Conservation (phyloP, 495 filamentous ascomycete species). For the Aspergillus kassunensis region DNA sequence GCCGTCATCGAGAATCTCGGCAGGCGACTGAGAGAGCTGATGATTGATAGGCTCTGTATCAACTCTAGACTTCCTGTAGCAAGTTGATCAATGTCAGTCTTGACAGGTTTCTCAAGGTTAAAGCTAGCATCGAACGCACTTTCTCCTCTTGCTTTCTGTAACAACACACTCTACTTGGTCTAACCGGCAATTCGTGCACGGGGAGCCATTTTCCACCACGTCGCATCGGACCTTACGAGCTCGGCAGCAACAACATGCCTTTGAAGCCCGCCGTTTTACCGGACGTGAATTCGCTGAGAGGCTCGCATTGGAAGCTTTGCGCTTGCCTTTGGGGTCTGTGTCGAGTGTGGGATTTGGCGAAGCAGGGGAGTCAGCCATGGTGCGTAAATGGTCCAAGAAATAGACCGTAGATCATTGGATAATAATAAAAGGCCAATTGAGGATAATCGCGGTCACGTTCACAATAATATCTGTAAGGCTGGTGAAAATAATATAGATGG, state of each 20-base stretch:
- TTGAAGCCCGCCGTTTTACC: conserved; percentile 78
- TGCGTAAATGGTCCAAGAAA: conserved; percentile 6
- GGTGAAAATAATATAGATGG: background rate
- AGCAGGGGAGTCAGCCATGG: conserved; percentile 30
- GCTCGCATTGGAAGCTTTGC: conserved; percentile 41
- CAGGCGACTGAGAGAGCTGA: conserved; percentile 34
- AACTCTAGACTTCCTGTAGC: conserved; percentile 41
- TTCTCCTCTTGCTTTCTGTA: conserved; percentile 86
- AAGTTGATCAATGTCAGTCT: conserved; percentile 13
- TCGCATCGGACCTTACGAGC: conserved; percentile 91
- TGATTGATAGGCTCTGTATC: conserved; percentile 31
- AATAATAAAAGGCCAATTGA: conserved; percentile 12
- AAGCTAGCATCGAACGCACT: conserved; percentile 34
- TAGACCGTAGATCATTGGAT: conserved; percentile 11
- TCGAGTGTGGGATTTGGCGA: conserved; percentile 22
- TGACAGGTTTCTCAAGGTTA: background rate
- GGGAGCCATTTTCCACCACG: conserved; percentile 80
- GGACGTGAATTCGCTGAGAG: conserved; percentile 45
- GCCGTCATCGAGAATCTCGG: conserved; percentile 34
- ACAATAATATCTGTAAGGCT: background rate
- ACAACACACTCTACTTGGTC: conserved; percentile 87
- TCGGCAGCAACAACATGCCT: conserved; percentile 83
- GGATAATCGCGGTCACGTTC: conserved; percentile 8
- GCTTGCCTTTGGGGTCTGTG: conserved; percentile 36
- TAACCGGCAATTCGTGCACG: conserved; percentile 85